Conservation (phyloP, 1,284 basidiomycete genomes). For the Cerioporus squamosus region DNA sequence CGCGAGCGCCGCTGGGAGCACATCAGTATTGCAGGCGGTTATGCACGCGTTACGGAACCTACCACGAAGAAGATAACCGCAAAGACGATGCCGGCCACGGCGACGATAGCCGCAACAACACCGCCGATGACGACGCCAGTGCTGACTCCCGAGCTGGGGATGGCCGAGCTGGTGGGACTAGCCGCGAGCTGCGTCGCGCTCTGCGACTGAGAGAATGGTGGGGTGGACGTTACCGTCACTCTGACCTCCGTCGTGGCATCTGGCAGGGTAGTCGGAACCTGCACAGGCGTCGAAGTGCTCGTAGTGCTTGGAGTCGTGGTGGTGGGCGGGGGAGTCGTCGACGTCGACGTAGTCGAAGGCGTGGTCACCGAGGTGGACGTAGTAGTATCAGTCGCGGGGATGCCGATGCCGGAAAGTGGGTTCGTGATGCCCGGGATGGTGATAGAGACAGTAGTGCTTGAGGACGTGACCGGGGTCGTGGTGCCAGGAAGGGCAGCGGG, state of each 20-base stretch:
- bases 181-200: conserved; percentile 1
- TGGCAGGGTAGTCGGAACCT: background rate
- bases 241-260: conserved; percentile 6
- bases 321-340: background rate
- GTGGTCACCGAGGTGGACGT: background rate
- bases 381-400: too few relatives aligned
- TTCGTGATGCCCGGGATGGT: too few relatives aligned
- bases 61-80: conserved; percentile 60
- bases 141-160: conserved; percentile 9
- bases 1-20: conserved; percentile 46
- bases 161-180: background rate
- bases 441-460: background rate
- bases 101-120: conserved; percentile 53
- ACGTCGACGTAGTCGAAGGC: background rate
- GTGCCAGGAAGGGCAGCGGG: background rate
- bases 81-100: conserved; percentile 50
- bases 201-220: background rate
- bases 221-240: conserved; percentile 5
- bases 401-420: too few relatives aligned
- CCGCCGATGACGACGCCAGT: conserved; percentile 52
- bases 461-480: background rate
- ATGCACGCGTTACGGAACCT: conserved; percentile 18
- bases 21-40: conserved; percentile 4
- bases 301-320: conserved; percentile 7
- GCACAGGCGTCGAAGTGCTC: background rate